A percentile compares a stretch with the other conserved stretches of the same genome.
phyloP scores from a whole-genome alignment of 257 asterid species.

The Fraxinus cuspidata region DNA sequence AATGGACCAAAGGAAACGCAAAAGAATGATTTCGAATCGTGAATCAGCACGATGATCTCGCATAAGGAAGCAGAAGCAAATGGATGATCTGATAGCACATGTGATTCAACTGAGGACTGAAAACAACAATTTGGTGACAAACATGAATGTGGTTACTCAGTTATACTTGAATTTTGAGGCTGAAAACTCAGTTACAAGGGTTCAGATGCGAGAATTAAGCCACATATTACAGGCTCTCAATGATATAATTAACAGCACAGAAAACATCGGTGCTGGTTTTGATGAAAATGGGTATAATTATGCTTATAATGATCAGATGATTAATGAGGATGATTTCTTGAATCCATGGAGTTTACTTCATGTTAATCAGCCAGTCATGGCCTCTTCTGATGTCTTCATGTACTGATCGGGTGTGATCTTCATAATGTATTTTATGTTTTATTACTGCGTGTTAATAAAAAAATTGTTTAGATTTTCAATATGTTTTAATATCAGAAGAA shows the following conservation, averaged over 20 bases:
- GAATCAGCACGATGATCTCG: constrained; percentile 50
- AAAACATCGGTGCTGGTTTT: not conserved
- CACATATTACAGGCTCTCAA: constrained; percentile 50
- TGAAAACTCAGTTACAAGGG: constrained; percentile 38
- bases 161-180: constrained; percentile 30
- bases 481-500: not conserved
- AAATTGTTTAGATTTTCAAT: not conserved
- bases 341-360: constrained; percentile 50
- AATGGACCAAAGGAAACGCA: constrained; percentile 40
- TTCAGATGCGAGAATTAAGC: constrained; percentile 36
- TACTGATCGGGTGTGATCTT: constrained; percentile 23
- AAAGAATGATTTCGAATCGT: constrained; percentile 49
- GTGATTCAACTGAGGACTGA: constrained; percentile 39
- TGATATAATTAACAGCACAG: constrained; percentile 39
- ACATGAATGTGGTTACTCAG: constrained; percentile 29
- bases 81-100: constrained; percentile 45
- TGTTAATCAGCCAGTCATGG: constrained; percentile 53
- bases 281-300: constrained; percentile 11
- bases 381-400: constrained; percentile 46
- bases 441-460: too few species aligned
- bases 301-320: constrained; percentile 26
- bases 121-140: constrained; percentile 33
- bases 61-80: constrained; percentile 49
- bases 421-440: too few species aligned
- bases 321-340: constrained; percentile 41